phyloP scores from a whole-genome alignment of 495 filamentous ascomycete genomes.

The Aspergillus cavernicola region DNA sequence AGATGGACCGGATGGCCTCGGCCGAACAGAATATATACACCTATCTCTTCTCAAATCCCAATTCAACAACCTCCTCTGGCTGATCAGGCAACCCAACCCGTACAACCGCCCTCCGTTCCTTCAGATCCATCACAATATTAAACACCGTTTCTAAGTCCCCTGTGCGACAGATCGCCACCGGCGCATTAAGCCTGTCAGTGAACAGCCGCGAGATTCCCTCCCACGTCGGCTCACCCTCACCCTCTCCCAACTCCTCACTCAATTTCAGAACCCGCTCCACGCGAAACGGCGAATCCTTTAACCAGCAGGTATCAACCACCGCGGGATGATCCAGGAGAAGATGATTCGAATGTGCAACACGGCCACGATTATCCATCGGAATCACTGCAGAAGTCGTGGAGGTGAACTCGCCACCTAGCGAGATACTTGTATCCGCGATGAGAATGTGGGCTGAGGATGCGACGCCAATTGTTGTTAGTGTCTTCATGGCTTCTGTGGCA shows the following conservation, averaged over 20 bases:
- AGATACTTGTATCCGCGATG: slow-evolving; percentile 20
- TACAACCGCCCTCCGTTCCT: background rate
- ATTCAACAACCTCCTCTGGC: too few relatives aligned
- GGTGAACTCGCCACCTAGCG: slow-evolving; percentile 38
- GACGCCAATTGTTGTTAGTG: background rate
- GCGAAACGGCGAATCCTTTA: background rate
- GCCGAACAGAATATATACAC: too few relatives aligned
- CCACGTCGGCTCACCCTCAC: background rate
- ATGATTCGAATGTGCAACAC: background rate
- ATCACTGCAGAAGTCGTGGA: background rate
- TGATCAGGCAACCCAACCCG: too few relatives aligned
- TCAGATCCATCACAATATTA: slow-evolving; percentile 6
- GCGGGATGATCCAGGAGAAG: background rate
- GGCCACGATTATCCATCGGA: background rate
- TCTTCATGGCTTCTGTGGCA: background rate
- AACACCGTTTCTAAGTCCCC: background rate
- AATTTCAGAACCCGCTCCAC: background rate
- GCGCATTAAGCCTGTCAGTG: too few relatives aligned
- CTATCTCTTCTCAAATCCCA: too few relatives aligned
- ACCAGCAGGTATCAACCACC: background rate
- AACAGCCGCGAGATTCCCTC: too few relatives aligned
- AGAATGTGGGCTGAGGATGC: background rate
- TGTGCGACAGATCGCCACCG: too few relatives aligned
- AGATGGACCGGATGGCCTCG: too few relatives aligned
- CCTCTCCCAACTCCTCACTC: background rate